Evolutionary conservation across 176 grass and related monocot genomes (phyloP), one percentile per base, ranked within the genome.

Genomic region (Guadua angustifolia): DNA sequence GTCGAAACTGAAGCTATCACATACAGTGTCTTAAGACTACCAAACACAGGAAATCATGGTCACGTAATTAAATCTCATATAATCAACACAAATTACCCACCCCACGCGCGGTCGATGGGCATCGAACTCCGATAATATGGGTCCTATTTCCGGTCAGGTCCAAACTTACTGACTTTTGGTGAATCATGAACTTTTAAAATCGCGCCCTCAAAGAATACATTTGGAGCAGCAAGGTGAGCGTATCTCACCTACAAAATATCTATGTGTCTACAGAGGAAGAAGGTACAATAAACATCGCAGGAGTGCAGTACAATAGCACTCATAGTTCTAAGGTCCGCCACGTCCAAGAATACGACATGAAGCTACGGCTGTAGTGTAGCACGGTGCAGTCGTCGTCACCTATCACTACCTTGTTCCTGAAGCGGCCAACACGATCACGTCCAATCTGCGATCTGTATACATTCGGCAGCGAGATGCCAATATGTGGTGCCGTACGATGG

Each of bases 381-480:
- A 53, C 26, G 40, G 50, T 55, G 21, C 19, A 17, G 64, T 78
- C 74, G 18, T 57, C 40, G 22, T 86, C 82, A 51, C 15, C 68
- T 42, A 45, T 64, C 35, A 2, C 69, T 58, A 8, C 36, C 18
- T 14, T 81, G 88, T 36, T 58, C 25, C 64, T 65, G 78, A 50
- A 56, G 39, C 78, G 5, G 53, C 71, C 53, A 47, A 68, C 88
- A 85, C 22, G 55, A 77, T 89, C 78, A 52, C 87, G 43, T 19
- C 70, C 32, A 51, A 45, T 61, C 70, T 25, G 77, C 71, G 77
- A 81, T 25, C 87, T 57, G 82, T 39, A 12, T 45, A 10, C 59
- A 39, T 69, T 52, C 50, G 19, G 67, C 74, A 16, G 68, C 44
- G 45, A 83, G 43, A 44, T 42, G 21, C 50, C 45, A 56, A 71